These are phyloP conservation scores for Hanseniaspora vineae DNA, from an alignment of 805 yeast species.

Conservation along the genomic window DNA sequence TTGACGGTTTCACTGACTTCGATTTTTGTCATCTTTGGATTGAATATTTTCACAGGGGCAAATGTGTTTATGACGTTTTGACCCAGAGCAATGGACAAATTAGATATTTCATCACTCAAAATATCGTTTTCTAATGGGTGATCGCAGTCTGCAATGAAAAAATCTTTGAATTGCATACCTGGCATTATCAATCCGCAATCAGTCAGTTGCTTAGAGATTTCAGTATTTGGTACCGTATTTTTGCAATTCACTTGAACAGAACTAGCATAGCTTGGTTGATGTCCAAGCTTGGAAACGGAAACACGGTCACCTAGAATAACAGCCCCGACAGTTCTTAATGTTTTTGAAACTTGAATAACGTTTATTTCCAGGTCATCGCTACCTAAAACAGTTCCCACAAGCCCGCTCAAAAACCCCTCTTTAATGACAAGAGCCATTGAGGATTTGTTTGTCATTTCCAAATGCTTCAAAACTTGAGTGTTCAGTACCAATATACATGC, in stretches of 20 bases:
- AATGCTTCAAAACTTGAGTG: constrained; percentile 31
- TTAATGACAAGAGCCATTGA: constrained; percentile 33
- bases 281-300: constrained; percentile 30
- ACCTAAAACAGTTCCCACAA: constrained; percentile 31
- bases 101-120: constrained; percentile 13
- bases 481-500: constrained; percentile 28
- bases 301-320: constrained; percentile 39
- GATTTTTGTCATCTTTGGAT: constrained; percentile 13
- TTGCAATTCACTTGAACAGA: constrained; percentile 18
- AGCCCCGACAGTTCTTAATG: constrained; percentile 31
- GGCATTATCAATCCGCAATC: constrained; percentile 53
- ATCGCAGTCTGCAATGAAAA: constrained; percentile 15
- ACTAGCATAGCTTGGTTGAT: constrained; percentile 37
- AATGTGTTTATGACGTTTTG: constrained; percentile 11
- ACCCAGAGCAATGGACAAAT: constrained; percentile 22
- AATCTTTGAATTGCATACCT: constrained; percentile 29
- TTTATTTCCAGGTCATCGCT: constrained; percentile 22
- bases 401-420: constrained; percentile 29
- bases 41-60: constrained; percentile 36
- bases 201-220: constrained; percentile 30
- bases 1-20: constrained; percentile 5
- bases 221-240: constrained; percentile 9
- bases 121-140: constrained; percentile 21
- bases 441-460: constrained; percentile 27
- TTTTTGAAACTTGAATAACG: constrained; percentile 36